Conservation (phyloP, 1,284 basidiomycete genomes). For the Mycena sp. region DNA sequence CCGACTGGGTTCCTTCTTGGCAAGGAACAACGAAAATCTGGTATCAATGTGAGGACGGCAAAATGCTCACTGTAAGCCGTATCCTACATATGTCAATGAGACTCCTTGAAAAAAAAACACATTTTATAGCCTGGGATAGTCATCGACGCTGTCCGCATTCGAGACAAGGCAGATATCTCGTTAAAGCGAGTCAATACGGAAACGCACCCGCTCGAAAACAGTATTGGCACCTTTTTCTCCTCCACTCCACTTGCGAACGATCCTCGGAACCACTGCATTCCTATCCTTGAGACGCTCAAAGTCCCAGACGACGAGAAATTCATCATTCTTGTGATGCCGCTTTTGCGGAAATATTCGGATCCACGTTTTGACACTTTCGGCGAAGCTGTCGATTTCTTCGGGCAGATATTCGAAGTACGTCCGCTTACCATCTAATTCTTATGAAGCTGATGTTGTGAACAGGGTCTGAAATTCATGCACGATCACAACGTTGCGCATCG, state of each 20-base stretch:
- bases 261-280: constrained; percentile 11
- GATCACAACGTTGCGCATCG: neutral
- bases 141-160: constrained; percentile 43
- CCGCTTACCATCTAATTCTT: neutral
- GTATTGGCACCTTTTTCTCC: neutral
- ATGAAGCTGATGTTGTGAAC: neutral
- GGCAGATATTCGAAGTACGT: constrained; percentile 48
- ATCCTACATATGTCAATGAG: no score
- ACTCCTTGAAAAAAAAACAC: no score
- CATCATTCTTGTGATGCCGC: constrained; percentile 43
- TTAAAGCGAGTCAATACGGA: constrained; percentile 35
- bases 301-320: neutral
- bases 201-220: neutral
- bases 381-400: no score
- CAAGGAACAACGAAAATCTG: no score
- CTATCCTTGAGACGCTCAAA: neutral
- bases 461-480: neutral
- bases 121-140: no score
- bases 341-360: constrained; percentile 35
- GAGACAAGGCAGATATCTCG: constrained; percentile 40
- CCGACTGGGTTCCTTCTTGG: no score
- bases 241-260: neutral
- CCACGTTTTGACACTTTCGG: constrained; percentile 43
- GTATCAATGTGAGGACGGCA: no score
- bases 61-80: no score